These are phyloP conservation scores for Zoysia japonica DNA, from an alignment of 176 grass and related monocot species.

Conservation along the genomic window DNA sequence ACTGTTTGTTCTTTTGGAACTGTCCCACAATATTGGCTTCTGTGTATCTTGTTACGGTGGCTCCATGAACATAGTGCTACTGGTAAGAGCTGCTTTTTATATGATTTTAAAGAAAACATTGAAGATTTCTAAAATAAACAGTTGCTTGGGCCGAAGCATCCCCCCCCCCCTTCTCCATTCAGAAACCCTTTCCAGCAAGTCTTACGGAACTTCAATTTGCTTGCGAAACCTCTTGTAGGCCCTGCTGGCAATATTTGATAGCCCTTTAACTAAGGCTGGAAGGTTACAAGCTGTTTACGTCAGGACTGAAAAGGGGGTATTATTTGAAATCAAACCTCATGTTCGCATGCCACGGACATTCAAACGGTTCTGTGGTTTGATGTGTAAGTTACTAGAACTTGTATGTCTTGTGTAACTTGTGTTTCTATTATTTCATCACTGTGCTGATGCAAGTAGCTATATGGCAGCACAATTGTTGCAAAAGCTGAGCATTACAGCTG, in stretches of 20 bases:
- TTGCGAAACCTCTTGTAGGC: constrained; percentile 52
- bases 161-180: neutral
- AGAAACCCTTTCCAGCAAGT: neutral
- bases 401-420: neutral
- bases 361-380: constrained; percentile 89
- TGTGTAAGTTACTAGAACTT: constrained; percentile 66
- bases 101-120: neutral
- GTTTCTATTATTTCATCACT: neutral
- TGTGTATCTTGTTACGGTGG: neutral
- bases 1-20: neutral
- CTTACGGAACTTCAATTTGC: neutral
- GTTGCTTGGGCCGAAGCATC: neutral
- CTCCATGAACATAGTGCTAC: neutral
- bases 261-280: constrained; percentile 89
- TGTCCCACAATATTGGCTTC: neutral
- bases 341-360: constrained; percentile 88
- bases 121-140: neutral
- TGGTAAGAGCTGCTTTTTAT: neutral
- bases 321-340: constrained; percentile 97
- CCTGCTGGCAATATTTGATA: constrained; percentile 95
- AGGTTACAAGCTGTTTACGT: constrained; percentile 94
- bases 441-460: constrained; percentile 21
- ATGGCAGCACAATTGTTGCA: constrained; percentile 86
- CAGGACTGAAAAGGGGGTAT: constrained; percentile 84
- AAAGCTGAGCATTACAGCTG: constrained; percentile 93